Conservation (phyloP, 352 stramenopile species). For the Phytophthora gonapodyides region DNA sequence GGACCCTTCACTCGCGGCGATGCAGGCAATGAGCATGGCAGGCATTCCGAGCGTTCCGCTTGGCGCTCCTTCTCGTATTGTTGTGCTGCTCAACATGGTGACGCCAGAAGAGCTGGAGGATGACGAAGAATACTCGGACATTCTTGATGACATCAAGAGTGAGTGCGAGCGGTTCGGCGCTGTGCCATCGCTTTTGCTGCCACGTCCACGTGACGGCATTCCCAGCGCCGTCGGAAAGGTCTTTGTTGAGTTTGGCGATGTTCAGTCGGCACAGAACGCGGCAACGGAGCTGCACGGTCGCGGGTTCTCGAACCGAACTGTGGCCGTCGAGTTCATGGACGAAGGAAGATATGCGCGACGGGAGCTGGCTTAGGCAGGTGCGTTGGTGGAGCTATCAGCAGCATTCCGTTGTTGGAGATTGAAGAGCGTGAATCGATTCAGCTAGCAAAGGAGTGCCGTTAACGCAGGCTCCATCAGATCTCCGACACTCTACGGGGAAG, state of each 20-base stretch:
- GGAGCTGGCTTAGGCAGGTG: slow-evolving; percentile 58
- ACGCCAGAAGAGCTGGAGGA: slow-evolving; percentile 95
- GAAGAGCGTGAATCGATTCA: slow-evolving; percentile 15
- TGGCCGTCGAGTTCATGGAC: slow-evolving; percentile 89
- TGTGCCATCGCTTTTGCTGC: slow-evolving; percentile 82
- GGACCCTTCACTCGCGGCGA: slow-evolving; percentile 62
- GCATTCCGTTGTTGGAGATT: slow-evolving; percentile 13
- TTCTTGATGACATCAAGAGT: slow-evolving; percentile 96
- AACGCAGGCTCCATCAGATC: slow-evolving; percentile 1
- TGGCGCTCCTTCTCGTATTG: slow-evolving; percentile 74
- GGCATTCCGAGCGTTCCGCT: slow-evolving; percentile 59
- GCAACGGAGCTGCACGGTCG: slow-evolving; percentile 91
- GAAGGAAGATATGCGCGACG: slow-evolving; percentile 87
- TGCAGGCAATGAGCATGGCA: slow-evolving; percentile 76
- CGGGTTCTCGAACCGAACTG: slow-evolving; percentile 93
- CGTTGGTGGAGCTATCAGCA: slow-evolving; percentile 6
- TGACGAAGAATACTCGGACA: slow-evolving; percentile 95
- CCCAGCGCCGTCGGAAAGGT: slow-evolving; percentile 79
- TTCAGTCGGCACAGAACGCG: slow-evolving; percentile 77
- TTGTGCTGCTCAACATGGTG: slow-evolving; percentile 99
- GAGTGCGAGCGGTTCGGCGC: slow-evolving; percentile 92
- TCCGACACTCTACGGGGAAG: slow-evolving; percentile 20
- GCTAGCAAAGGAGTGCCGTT: slow-evolving; percentile 9
- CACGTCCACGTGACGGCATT: slow-evolving; percentile 68
- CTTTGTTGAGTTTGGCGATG: slow-evolving; percentile 93